Base-by-base conservation (phyloP, 139 green algal species). In the Chlorokybus atmophyticus region DNA sequence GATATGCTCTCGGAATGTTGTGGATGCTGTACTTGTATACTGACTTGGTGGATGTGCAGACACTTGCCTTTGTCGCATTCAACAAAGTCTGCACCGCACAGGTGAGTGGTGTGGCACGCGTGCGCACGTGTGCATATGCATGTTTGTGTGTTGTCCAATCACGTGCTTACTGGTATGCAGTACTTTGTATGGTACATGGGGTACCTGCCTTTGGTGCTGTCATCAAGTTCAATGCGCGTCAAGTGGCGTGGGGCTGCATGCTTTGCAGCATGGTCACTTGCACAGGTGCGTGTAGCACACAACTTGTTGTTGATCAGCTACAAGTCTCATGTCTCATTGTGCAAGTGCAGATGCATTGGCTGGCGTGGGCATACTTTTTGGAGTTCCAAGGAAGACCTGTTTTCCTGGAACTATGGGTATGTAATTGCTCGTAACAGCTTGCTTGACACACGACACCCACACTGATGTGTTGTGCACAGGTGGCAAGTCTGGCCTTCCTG, bases 111-210 rank as follows among this genome's bases (percentile, higher is more conserved):
- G 26, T 10, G 49, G 49, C 24, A 17, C 49, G 27, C 24, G 24
- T 25, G 35, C 10, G 10, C 35, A 21, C 35, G 35, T 44, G 35
- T 14, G 35, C 14, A 10, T 44, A 14, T 44, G 35, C 35, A 44
- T 44, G 35, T 14, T 44, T 44, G 35, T 44, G 10, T 52, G 27
- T 27, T 23, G 5, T 26, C 42, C 10, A 27, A 27, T 10, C 10
- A 7, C 14, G 6, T 23, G n/a, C 8, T 64, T 51, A 21, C 50
- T 28, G 2, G 32, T 3, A 40, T 17, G 2, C 88, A 96, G 73
- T 96, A 96, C 71, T 96, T 96, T 81, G 88, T 95, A 2, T 96
- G 88, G 88, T 96, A 80, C 60, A 72, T 94, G n/a, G 61, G 62
- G 39, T 76, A 93, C 29, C 39, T 92, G 48, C 88, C 87, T 3